Base-by-base conservation (phyloP, 2,329 filamentous ascomycete species). In the Alternaria solani region DNA sequence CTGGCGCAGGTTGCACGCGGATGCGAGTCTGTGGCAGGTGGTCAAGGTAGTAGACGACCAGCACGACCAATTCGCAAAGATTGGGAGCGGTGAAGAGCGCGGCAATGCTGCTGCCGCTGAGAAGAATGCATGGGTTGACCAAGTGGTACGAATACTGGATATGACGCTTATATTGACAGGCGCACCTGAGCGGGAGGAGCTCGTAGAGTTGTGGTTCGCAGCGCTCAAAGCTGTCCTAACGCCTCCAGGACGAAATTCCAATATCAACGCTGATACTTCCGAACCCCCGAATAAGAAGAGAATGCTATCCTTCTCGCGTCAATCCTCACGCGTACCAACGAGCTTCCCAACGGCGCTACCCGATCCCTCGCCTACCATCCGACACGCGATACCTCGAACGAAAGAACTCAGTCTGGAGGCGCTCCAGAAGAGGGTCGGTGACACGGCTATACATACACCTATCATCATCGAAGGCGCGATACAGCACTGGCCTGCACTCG, bases 401-500 rank as follows among this genome's bases (percentile, higher is more conserved):
- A 39, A 58, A 39, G 56, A 62, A 16, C 63, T 67, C 23, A 65
- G 65, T 36, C 65, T 78, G 7, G 62, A 58, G 7, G 61, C 55
- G 7, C 79, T 79, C 54, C 74, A 79, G 55, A 60, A 62, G 6
- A 71, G 68, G 44, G 51, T 76, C 32, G 70, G 61, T 5, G 59
- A 61, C 16, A 44, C 56, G 9, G 26, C 61, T 6, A 68, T 63
- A 0, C 75, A 77, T 18, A 81, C 86, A 14, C 78, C 94, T 0
- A 66, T 96, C 4, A 83, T 97, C 9, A 88, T 98, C 43, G 87
- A 86, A 0, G 84, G 86, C 52, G 80, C 89, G 1, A 83, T 91
- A 2, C 76, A 84, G 0, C 79, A 88, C 65, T 98, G 94, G 94
- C 93, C 94, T 0, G 94, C 94, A 0, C 78, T 90, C n/a, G 83